These are phyloP conservation scores for Fraxinus greggii DNA, from an alignment of 305 asterid genomes.

Conservation along the genomic window DNA sequence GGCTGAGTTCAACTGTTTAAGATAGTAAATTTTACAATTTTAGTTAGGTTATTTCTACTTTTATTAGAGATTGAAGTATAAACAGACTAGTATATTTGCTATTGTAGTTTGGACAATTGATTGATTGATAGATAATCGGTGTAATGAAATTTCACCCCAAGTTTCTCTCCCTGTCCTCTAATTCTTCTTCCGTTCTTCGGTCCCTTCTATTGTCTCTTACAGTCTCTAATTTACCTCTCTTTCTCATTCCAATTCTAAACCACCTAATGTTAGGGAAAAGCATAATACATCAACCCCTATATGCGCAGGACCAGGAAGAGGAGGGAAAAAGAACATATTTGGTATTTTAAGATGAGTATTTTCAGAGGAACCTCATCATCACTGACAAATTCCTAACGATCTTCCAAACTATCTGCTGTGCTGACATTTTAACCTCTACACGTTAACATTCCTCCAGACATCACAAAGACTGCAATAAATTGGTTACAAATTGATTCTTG, in stretches of 20 bases:
- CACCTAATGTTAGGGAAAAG: background rate
- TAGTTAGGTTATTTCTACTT: background rate
- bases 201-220: background rate
- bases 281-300: background rate
- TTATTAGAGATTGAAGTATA: background rate
- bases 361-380: background rate
- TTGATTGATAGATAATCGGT: background rate
- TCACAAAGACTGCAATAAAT: background rate
- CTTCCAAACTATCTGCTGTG: background rate
- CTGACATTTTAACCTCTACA: background rate
- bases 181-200: background rate
- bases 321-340: background rate
- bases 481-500: background rate
- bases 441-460: background rate
- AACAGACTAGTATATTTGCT: background rate
- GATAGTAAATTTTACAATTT: background rate
- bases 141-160: background rate
- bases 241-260: no score
- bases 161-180: background rate
- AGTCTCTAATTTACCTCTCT: background rate
- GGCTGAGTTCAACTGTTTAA: no score
- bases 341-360: background rate
- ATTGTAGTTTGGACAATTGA: background rate
- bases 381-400: background rate
- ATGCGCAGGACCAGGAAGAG: background rate